Base-by-base conservation (phyloP, 2,329 filamentous ascomycete genomes). In the Fusarium solani-melongenae region DNA sequence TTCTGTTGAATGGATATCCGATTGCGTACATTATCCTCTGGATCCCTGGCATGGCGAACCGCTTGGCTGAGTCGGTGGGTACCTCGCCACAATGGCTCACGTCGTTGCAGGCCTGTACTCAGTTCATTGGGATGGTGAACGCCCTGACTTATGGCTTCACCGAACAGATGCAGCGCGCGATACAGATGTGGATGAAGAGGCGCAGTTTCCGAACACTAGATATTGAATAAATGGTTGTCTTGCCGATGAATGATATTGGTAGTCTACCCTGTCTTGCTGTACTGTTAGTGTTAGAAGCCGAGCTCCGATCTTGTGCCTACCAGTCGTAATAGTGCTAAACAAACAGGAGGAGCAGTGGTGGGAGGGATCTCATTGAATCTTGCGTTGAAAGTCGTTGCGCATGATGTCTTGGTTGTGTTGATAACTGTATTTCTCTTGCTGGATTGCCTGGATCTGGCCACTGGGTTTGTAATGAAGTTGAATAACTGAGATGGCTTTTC, bases 61-160 rank as follows among this genome's bases (percentile, higher is more conserved):
- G 61, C 20, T 22, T 64, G 6, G 36, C 31, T 9, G 61, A 64
- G 36, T 44, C 51, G 5, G 22, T 33, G 11, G 61, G 49, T 3
- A 44, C 17, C 6, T 44, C 61, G 12, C 61, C 61, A 11, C 22
- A 14, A 20, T 57, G 51, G 51, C 49, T 57, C 15, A 33, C 17
- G 2, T n/a, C 46, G 6, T 29, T 63, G 6, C 49, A 56, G 24
- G 61, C 61, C 7, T 56, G 29, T 17, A 56, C 61, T 20, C 61
- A 63, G 34, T 63, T 39, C 27, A 14, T 63, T 9, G 61, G 61
- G 8, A 22, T 63, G 27, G 46, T 41, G 4, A 56, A 63, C 22
- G 61, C 61, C 20, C 36, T 63, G 9, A 63, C 61, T 6, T 63
- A 63, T 33, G 61, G 61, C n/a, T 57, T 39, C n/a, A 63, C 20